These are phyloP conservation scores for Fallopia convolvulus DNA, from an alignment of 148 eudicot species.

Conservation along the genomic window DNA sequence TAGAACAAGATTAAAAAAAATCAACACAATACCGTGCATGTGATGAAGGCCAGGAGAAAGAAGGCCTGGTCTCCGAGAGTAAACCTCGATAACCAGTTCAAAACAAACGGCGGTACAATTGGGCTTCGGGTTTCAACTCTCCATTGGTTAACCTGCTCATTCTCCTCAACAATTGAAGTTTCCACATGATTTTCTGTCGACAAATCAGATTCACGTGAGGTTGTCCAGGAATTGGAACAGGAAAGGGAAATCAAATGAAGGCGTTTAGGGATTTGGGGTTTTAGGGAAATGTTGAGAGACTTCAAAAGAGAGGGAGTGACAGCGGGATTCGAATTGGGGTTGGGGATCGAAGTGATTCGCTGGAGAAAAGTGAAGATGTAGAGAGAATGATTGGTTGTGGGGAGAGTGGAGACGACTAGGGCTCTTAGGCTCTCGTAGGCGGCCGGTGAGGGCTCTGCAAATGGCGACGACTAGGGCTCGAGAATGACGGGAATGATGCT, in stretches of 20 bases:
- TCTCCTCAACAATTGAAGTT: neutral
- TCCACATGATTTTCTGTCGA: slow-evolving; percentile 8
- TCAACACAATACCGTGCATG: slow-evolving; percentile 38
- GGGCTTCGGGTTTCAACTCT: slow-evolving; percentile 37
- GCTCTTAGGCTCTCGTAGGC: too few relatives aligned
- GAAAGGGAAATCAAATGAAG: slow-evolving; percentile 12
- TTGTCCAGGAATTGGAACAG: slow-evolving; percentile 10
- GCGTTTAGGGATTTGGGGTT: slow-evolving; percentile 10
- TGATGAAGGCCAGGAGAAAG: slow-evolving; percentile 60
- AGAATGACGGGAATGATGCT: too few relatives aligned
- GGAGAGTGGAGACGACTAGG: too few relatives aligned
- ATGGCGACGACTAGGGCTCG: too few relatives aligned
- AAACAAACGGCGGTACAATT: slow-evolving; percentile 24
- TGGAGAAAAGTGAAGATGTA: slow-evolving; percentile 13
- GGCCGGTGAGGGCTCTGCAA: too few relatives aligned
- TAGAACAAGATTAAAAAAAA: neutral
- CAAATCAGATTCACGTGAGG: neutral
- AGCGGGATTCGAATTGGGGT: neutral
- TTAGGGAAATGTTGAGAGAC: slow-evolving; percentile 3
- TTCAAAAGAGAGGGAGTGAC: neutral
- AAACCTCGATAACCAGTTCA: slow-evolving; percentile 25
- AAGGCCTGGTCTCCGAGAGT: slow-evolving; percentile 57
- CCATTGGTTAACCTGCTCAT: slow-evolving; percentile 13
- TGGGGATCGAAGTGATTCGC: slow-evolving; percentile 9
- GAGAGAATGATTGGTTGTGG: slow-evolving; percentile 14